Evolutionary conservation across 306 rosid genomes (phyloP).

Genomic region (Mimosa pudica): DNA sequence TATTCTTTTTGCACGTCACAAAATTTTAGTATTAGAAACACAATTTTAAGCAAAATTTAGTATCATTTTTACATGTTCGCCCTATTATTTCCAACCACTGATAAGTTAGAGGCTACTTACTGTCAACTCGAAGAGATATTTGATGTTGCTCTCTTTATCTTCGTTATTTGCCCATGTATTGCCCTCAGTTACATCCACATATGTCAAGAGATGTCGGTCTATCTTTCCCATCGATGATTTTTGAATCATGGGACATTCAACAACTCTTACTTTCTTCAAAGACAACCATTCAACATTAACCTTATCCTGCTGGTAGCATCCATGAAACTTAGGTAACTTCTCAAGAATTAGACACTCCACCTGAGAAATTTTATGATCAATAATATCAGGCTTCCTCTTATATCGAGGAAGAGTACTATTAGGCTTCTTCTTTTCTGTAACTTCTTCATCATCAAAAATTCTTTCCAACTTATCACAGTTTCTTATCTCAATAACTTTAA

Average conservation of each 20-base stretch:
- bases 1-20: too few species aligned
- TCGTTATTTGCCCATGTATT: not conserved
- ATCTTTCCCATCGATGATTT: not conserved
- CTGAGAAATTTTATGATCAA: not conserved
- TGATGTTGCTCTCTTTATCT: not conserved
- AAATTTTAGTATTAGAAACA: too few species aligned
- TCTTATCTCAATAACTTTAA: not conserved
- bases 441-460: not conserved
- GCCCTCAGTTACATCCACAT: not conserved
- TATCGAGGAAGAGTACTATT: not conserved
- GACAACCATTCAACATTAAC: not conserved
- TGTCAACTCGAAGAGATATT: not conserved
- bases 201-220: not conserved
- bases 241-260: not conserved
- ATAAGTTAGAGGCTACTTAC: not conserved
- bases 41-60: too few species aligned
- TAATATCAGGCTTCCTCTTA: too few species aligned
- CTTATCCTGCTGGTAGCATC: not conserved
- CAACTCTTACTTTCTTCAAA: not conserved
- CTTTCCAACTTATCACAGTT: not conserved
- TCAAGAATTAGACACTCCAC: not conserved
- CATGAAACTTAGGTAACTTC: not conserved
- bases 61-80: too few species aligned
- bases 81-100: too few species aligned
- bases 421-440: not conserved